Conservation (phyloP, 2,329 filamentous ascomycete genomes). For the Thermoascus crustaceus region DNA sequence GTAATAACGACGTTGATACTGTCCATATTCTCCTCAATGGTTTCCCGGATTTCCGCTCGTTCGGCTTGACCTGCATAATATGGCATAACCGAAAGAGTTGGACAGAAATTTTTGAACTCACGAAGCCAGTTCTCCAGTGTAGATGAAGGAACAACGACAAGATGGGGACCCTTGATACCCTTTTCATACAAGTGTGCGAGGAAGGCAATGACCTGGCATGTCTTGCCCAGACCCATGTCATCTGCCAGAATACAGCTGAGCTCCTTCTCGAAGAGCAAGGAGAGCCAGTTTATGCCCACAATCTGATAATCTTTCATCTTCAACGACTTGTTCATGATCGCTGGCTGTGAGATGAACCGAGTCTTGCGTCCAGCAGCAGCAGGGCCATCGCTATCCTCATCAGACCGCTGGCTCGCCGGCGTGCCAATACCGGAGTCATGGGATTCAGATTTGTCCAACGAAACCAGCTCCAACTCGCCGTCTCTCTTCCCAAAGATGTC, state of each 20-base stretch:
- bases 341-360: slow-evolving; percentile 58
- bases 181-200: slow-evolving; percentile 72
- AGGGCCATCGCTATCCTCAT: slow-evolving; percentile 41
- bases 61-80: slow-evolving; percentile 65
- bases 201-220: slow-evolving; percentile 90
- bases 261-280: slow-evolving; percentile 67
- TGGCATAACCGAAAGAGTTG: slow-evolving; percentile 60
- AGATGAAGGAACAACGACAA: slow-evolving; percentile 86
- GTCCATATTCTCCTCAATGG: slow-evolving; percentile 56
- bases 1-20: slow-evolving; percentile 63
- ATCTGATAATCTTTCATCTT: slow-evolving; percentile 88
- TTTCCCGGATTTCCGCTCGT: slow-evolving; percentile 58
- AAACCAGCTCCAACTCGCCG: slow-evolving; percentile 55
- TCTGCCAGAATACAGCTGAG: slow-evolving; percentile 90
- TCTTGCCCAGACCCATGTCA: slow-evolving; percentile 95
- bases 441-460: slow-evolving; percentile 38
- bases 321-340: slow-evolving; percentile 66
- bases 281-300: slow-evolving; percentile 91
- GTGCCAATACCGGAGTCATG: slow-evolving; percentile 64
- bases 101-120: slow-evolving; percentile 84
- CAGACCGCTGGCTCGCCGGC: slow-evolving; percentile 40
- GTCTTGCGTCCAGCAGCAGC: slow-evolving; percentile 28
- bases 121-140: slow-evolving; percentile 93
- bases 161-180: slow-evolving; percentile 60
- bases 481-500: slow-evolving; percentile 55